Base-by-base conservation (phyloP, 805 yeast species). In the Barnettozyma salicaria region DNA sequence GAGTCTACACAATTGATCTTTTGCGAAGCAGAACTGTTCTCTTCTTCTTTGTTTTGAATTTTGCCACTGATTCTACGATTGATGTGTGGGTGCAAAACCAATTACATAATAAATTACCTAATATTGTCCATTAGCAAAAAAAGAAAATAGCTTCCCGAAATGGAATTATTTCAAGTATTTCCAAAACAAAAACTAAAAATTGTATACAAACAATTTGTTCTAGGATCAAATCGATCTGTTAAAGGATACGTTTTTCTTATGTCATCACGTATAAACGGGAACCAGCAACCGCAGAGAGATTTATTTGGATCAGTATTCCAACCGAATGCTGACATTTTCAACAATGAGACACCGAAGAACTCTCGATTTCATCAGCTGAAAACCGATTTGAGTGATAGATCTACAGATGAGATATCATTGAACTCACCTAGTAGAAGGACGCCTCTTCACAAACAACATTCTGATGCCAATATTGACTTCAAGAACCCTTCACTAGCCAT, bases 401-500 rank as follows among this genome's bases (percentile, higher is more conserved):
- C 54, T 1, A 24, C 43, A 5, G 54, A 52, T 24, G 56, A 51
- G 18, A 29, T 48, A 13, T 35, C 38, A 2, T 35, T 43, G 13
- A 39, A 39, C n/a, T 39, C 53, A 3, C 52, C 57, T 18, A 41
- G 35, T 22, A 49, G 56, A 50, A 46, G 58, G 33, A 50, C 56
- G 3, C 58, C 54, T 7, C 41, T 43, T 7, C 55, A 50, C 22
- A 50, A 44, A 28, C 47, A 45, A 23, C 29, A 50, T 4, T 30
- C 45, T 27, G 53, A 46, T 12, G n/a, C 45, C 8, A 30, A 31
- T 13, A 36, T 44, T 13, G 55, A 52, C 17, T 32, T 44, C 2
- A 37, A 45, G 18, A 50, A 46, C 19, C 48, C 45, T 1, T 42
- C 55, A 9, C 19, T 53, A 17, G 51, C 55, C 7, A 20, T 39